Evolutionary conservation across 305 asterid species (phyloP), one percentile per base, ranked within the genome.

Genomic region (Fraxinus platypoda): DNA sequence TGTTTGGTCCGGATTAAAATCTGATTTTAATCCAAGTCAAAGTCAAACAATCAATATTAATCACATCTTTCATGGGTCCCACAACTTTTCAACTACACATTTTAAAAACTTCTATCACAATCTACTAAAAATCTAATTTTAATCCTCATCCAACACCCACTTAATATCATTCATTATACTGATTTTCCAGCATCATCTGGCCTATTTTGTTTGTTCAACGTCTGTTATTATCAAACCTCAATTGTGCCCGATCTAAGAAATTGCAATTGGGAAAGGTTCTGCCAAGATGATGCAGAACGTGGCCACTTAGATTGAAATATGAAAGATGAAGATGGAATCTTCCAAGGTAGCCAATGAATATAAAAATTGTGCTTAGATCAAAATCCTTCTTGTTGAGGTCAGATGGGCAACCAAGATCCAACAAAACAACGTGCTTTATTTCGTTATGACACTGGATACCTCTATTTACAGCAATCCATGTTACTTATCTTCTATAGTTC

Each of bases 281-380:
- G 57, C 57, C 57, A 46, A 46, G 57, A 46, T 46, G 57, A 46
- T 46, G 57, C 57, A 2, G n/a, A 46, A 46, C 6, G n/a, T 13
- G n/a, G n/a, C n/a, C 23, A 17, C 62, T 49, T 49, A 4, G 8
- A 15, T 15, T 49, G 62, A 19, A 49, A 49, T 1, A 49, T 49
- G 62, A 49, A 54, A 83, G 82, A 59, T 57, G 8, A 17, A 78
- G 83, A 72, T 83, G 31, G 57, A 83, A n/a, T 26, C 30, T 9
- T 43, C 41, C 11, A 6, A 83, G 19, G 2, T 76, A 83, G 59
- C 85, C 79, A 13, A 78, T 71, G 82, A 83, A 83, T 13, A 49
- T 21, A 0, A 75, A 82, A 17, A 83, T 25, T 3, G 19, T 75
- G 26, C 31, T 26, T 8, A 1, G 6, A 2, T 12, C 33, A 25